Base-by-base conservation (phyloP, 2,329 filamentous ascomycete species). In the Ploettnerulaceae sp. region DNA sequence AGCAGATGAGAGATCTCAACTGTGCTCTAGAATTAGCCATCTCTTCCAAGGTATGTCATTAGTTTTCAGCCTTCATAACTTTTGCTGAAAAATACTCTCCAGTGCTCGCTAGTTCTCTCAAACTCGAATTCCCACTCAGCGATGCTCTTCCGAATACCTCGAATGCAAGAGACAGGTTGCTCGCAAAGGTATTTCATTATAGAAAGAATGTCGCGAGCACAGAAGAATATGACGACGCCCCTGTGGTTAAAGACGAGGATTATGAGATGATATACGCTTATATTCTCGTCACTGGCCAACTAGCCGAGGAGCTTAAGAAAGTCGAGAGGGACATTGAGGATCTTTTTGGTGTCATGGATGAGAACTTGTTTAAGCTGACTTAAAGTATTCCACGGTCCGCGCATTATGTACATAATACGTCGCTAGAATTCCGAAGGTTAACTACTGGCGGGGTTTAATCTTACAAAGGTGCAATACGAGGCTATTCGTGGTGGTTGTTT, bases 261-360 rank as follows among this genome's bases (percentile, higher is more conserved):
- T 97, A 93, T 64, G 89, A 91, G 53, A 70, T 97, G 56, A 68
- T 97, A 33, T 98, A 97, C 68, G 90, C 91, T 14, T 98, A 95
- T 69, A 88, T 79, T 2, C 69, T 86, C 34, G 79, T 85, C 37
- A 84, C 81, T 6, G 75, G 78, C 33, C 80, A 84, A 64, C 74
- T 86, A 17, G 79, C 79, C 1, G 78, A 80, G 45, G 81, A 84
- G 65, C 67, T 86, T 34, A 72, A 74, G 61, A 72, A 72, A 32
- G 76, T 83, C 18, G 74, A 78, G 56, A 70, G 64, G 51, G 80
- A 83, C 62, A 72, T 86, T 41, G 80, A 84, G 64, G 69, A 67
- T 0, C 56, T 85, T 24, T 84, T 81, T 68, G 81, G 81, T 11
- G 71, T 82, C 31, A 63, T 85, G 52, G 71, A 82, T 54, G 74